phyloP scores from a whole-genome alignment of 768 basidiomycete species.

The Multifurca ochricompacta region DNA sequence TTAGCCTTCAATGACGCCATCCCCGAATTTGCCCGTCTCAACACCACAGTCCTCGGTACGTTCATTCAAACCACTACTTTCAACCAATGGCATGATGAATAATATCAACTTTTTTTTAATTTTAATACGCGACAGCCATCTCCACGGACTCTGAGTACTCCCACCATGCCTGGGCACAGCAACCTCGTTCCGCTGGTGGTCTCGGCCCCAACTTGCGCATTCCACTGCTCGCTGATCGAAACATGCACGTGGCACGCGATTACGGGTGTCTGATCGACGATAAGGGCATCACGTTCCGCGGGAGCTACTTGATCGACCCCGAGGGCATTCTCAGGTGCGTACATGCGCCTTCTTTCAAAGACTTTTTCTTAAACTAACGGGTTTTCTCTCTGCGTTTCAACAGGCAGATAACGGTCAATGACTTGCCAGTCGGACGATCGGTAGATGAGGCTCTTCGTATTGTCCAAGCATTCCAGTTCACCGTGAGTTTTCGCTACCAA shows the following conservation, averaged over 20 bases:
- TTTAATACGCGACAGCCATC: slow-evolving; percentile 38
- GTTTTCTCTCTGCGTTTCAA: slow-evolving; percentile 20
- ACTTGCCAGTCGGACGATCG: too few species aligned
- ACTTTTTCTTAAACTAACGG: too few species aligned
- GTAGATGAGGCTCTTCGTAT: too few species aligned
- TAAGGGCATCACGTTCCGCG: slow-evolving; percentile 81
- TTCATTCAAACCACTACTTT: neutral
- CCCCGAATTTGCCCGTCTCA: slow-evolving; percentile 60
- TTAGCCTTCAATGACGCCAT: slow-evolving; percentile 91
- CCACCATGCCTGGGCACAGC: slow-evolving; percentile 81
- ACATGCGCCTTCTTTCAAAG: too few species aligned
- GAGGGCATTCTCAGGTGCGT: slow-evolving; percentile 63
- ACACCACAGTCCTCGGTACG: slow-evolving; percentile 71
- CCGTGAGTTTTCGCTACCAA: too few species aligned
- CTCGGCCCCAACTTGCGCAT: slow-evolving; percentile 84
- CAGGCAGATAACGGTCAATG: too few species aligned
- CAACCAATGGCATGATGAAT: too few species aligned
- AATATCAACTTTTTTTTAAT: slow-evolving; percentile 4
- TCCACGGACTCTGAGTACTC: slow-evolving; percentile 89
- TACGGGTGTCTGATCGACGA: slow-evolving; percentile 89
- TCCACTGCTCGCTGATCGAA: slow-evolving; percentile 74
- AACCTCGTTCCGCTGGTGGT: slow-evolving; percentile 78
- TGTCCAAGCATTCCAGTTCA: too few species aligned
- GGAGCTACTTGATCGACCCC: slow-evolving; percentile 81
- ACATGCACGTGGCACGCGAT: slow-evolving; percentile 71